Base-by-base conservation (phyloP, 169 alveolate species). In the Plasmodium cynomolgi region DNA sequence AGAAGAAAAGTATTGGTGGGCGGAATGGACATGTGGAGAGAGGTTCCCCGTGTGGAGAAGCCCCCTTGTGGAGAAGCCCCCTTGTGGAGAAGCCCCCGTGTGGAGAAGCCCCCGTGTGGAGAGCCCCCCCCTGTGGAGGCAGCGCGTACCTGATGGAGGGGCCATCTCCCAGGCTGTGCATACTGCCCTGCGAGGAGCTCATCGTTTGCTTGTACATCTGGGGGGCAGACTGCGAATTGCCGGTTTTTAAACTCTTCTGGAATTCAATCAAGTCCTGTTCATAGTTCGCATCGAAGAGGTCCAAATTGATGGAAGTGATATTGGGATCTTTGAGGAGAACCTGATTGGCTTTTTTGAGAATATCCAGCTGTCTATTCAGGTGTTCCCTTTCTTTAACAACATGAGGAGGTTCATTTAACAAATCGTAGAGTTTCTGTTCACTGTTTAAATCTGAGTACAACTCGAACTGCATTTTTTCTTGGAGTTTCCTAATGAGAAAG, bases 401-500 rank as follows among this genome's bases (percentile, higher is more conserved):
- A 81, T 98, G 98, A 82, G 96, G 96, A 20, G 98, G 98, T 88
- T 98, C 98, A 41, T 96, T 96, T 2, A 92, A 68, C 20, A 92
- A n/a, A 3, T 94, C 93, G 23, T 94, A 96, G 62, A 93, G 94
- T 85, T 93, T 93, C 39, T 79, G 93, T 74, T 96, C 97, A 72
- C 96, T 96, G 15, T 93, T 96, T 58, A 96, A 91, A 34, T 91
- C 95, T 5, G 97, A 93, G 75, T 96, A 96, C 3, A 96, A 80
- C 56, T 93, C 95, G 79, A 93, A 95, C 56, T 95, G 97, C 97
- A 96, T 93, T 88, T 93, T 95, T 79, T 84, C 91, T 73, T 91
- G 97, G 1, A 95, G 91, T 83, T 95, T 95, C 62, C 98, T 93
- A 20, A 97, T 97, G 58, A 97, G 95, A 88, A 99, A 99, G 95